These are phyloP conservation scores for Schizophyllum commune DNA, from an alignment of 1,284 basidiomycete species.

Conservation along the genomic window DNA sequence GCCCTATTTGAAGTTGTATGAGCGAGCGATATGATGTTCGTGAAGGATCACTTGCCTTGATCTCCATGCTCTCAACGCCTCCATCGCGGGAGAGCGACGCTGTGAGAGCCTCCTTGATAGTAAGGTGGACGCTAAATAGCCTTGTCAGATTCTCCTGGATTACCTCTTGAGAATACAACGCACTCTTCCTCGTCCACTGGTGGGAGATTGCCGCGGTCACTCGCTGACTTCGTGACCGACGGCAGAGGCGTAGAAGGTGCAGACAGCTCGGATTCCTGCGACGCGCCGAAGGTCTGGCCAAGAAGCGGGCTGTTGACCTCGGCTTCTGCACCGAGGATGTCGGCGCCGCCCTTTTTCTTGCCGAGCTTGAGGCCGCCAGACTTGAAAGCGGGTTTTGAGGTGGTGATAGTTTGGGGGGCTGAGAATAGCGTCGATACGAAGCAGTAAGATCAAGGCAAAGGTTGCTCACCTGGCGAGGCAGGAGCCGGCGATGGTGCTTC, in stretches of 20 bases:
- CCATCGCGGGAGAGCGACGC: constrained; percentile 85
- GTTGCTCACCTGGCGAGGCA: constrained; percentile 9
- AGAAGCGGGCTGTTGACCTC: constrained; percentile 27
- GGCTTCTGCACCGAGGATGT: constrained; percentile 77
- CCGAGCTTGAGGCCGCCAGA: constrained; percentile 97
- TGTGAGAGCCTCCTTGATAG: constrained; percentile 79
- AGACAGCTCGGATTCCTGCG: constrained; percentile 19
- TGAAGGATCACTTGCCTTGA: constrained; percentile 37
- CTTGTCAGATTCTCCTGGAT: too few relatives aligned
- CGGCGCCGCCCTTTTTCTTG: constrained; percentile 85
- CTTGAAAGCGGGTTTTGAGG: constrained; percentile 81
- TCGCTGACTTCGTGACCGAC: constrained; percentile 28
- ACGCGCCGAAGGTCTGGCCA: background rate
- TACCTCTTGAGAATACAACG: background rate
- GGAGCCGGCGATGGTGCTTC: constrained; percentile 47
- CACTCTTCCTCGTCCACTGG: constrained; percentile 60
- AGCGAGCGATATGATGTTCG: background rate
- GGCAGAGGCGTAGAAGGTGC: constrained; percentile 47
- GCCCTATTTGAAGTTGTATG: constrained; percentile 30
- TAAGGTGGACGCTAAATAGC: constrained; percentile 67
- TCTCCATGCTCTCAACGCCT: constrained; percentile 81
- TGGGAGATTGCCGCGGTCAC: constrained; percentile 59
- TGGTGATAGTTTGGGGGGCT: constrained; percentile 42
- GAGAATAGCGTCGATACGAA: constrained; percentile 30
- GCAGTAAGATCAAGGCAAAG: background rate